These are phyloP conservation scores for Leccinum arenicola DNA, from an alignment of 768 basidiomycete genomes.

Conservation along the genomic window DNA sequence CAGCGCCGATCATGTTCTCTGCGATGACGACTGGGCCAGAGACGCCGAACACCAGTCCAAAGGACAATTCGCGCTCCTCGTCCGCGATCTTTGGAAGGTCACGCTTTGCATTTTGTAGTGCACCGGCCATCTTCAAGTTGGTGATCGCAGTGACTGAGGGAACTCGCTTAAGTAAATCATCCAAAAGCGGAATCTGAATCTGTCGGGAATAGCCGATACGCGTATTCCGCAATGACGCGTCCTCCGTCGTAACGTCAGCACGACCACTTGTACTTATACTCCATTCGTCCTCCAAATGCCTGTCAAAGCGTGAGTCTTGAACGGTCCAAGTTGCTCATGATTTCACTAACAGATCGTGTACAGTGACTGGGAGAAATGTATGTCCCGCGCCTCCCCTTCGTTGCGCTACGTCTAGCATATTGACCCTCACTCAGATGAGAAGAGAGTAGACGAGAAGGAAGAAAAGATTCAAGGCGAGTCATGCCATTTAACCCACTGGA, in stretches of 20 bases:
- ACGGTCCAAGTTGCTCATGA: not conserved
- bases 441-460: slow-evolving; percentile 81
- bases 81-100: slow-evolving; percentile 85
- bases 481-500: not conserved
- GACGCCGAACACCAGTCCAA: slow-evolving; percentile 90
- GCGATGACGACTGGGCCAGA: slow-evolving; percentile 99
- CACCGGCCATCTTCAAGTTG: slow-evolving; percentile 74
- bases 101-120: slow-evolving; percentile 85
- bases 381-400: slow-evolving; percentile 20
- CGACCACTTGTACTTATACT: slow-evolving; percentile 1
- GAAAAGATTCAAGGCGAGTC: slow-evolving; percentile 86
- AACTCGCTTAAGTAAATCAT: not conserved
- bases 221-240: slow-evolving; percentile 37
- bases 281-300: slow-evolving; percentile 58
- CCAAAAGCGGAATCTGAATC: slow-evolving; percentile 32
- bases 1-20: slow-evolving; percentile 90
- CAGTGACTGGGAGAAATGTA: slow-evolving; percentile 99
- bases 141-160: slow-evolving; percentile 3
- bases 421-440: slow-evolving; percentile 57
- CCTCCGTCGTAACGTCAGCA: slow-evolving; percentile 22
- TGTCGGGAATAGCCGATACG: slow-evolving; percentile 26
- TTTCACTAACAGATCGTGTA: slow-evolving; percentile 10
- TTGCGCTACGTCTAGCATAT: slow-evolving; percentile 4
- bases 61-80: slow-evolving; percentile 85
- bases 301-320: slow-evolving; percentile 84